These are phyloP conservation scores for Allomyces macrogynus DNA, from an alignment of 192 early-diverging fungal genomes.

Conservation along the genomic window DNA sequence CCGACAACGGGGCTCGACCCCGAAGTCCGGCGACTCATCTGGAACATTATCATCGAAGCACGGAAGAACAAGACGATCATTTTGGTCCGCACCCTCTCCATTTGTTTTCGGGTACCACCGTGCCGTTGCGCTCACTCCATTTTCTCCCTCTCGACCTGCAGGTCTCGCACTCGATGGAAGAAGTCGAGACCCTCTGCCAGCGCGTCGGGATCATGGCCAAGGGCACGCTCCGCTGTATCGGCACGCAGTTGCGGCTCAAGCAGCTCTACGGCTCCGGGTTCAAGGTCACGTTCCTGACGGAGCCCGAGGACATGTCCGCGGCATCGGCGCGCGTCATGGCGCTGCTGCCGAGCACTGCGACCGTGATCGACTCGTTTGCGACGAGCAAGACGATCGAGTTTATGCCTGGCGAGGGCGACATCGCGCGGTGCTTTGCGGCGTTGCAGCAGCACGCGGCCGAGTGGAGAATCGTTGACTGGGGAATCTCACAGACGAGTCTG, in stretches of 20 bases:
- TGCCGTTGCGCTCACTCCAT: too few relatives aligned
- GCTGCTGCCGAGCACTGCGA: constrained; percentile 27
- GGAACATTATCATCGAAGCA: constrained; percentile 41
- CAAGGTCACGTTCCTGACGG: constrained; percentile 30
- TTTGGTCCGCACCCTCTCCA: too few relatives aligned
- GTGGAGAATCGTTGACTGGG: constrained; percentile 49
- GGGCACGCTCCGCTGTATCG: constrained; percentile 45
- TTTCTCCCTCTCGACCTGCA: too few relatives aligned
- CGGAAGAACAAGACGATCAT: constrained; percentile 39
- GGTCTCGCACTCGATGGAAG: constrained; percentile 44
- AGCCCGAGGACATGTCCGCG: constrained; percentile 17
- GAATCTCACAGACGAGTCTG: constrained; percentile 40
- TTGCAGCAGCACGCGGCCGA: constrained; percentile 33
- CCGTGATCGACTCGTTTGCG: constrained; percentile 26
- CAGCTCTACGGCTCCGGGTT: constrained; percentile 48
- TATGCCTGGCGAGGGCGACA: constrained; percentile 18
- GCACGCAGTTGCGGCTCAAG: constrained; percentile 34
- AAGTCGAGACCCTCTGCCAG: constrained; percentile 51
- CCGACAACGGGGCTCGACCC: constrained; percentile 61
- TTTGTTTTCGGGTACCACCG: constrained; percentile 12
- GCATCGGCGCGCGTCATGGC: constrained; percentile 22
- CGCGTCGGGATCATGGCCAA: constrained; percentile 58
- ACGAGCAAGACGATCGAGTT: constrained; percentile 45
- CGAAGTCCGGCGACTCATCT: constrained; percentile 49
- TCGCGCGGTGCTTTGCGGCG: constrained; percentile 33